A percentile compares a stretch with the other conserved stretches of the same genome.
Evolutionary conservation across 2,329 filamentous ascomycete species (phyloP).

Genomic region (Beauveria sp.): DNA sequence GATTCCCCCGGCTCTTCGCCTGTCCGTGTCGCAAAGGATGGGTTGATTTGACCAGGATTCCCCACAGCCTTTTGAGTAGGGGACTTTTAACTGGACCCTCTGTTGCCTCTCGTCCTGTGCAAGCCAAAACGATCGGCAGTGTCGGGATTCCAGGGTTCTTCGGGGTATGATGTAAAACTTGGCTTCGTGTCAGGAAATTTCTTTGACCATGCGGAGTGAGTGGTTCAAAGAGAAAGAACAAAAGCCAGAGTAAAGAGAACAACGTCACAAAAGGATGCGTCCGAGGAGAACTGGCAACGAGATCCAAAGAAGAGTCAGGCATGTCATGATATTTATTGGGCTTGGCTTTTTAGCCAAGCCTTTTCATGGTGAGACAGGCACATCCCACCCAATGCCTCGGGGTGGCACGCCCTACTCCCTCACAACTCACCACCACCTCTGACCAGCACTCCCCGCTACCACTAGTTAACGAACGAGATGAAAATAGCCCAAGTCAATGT

Average conservation of each 20-base stretch:
- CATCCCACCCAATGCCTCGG: neutral
- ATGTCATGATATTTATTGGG: neutral
- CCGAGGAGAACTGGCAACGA: neutral
- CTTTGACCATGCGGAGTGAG: neutral
- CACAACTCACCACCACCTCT: neutral
- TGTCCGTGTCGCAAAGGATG: neutral
- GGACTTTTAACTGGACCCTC: neutral
- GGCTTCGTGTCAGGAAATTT: neutral
- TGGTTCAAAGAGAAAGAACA: neutral
- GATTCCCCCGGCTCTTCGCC: neutral
- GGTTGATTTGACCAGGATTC: neutral
- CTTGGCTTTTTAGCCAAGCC: neutral
- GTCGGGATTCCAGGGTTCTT: no score
- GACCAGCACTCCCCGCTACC: no score
- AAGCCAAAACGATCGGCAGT: no score
- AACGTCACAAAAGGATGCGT: no score
- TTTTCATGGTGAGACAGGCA: neutral
- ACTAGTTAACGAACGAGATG: no score
- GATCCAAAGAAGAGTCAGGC: neutral
- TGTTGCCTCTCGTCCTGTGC: no score
- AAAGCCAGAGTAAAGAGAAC: neutral
- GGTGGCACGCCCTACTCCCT: neutral
- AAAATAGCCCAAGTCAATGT: no score
- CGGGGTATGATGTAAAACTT: neutral
- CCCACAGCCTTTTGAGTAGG: neutral